Evolutionary conservation across 495 filamentous ascomycete genomes (phyloP), one percentile per base, ranked within the genome.

Genomic region (Choiromyces venosus): DNA sequence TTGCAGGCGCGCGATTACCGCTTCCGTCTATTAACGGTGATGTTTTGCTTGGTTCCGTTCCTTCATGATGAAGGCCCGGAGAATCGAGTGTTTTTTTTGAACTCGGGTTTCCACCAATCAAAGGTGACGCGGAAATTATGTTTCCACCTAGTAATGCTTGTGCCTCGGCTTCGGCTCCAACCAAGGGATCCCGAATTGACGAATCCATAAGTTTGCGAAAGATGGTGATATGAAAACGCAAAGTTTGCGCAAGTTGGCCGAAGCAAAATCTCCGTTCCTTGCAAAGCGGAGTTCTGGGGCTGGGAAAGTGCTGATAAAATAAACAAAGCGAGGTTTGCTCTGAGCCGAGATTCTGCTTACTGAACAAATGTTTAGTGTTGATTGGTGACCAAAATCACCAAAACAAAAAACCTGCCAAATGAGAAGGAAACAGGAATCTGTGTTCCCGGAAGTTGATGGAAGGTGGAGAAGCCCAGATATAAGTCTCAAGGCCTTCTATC

Each of bases 21-120:
- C 44, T 37, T 37, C 29, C 69, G 8, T 9, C 25, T 61, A 77
- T 46, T 14, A 77, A 64, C n/a, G 74, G 69, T 37, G 46, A 65
- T 46, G 72, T 73, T 33, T 74, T 68, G 12, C 40, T 64, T 33
- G n/a, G 44, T 44, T 46, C 64, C n/a, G 42, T 18, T 36, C n/a
- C 56, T 25, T 37, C 42, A 10, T 44, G 42, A 6, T 33, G 29
- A 70, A 33, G 14, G 9, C 25, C 52, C 52, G 14, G 52, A 33
- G 52, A 14, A 33, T 61, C 12, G 10, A 12, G 52, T 33, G 52
- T 16, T 33, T 14, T 29, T 29, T 29, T 29, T 12, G 25, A 12
- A 16, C 52, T 18, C 6, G 2, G 25, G n/a, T 5, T 5, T 61
- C 52, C 52, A 61, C 52, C 52, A 61, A 61, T 61, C 25, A 61